Evolutionary conservation across 2,329 filamentous ascomycete genomes (phyloP), one percentile per base, ranked within the genome.

Genomic region (Fusarium fujikuroi): DNA sequence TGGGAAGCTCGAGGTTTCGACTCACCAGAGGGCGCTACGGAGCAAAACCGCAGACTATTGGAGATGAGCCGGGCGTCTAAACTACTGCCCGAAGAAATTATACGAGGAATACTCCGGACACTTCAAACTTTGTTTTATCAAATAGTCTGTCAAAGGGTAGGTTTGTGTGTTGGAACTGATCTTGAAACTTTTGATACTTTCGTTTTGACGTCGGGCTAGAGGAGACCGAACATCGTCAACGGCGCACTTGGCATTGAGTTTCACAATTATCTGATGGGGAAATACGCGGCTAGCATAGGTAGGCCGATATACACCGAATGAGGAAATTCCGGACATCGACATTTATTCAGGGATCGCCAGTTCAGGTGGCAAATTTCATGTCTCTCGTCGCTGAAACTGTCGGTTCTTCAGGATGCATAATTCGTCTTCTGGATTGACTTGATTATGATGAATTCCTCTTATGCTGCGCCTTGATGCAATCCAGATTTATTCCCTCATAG

Each of bases 1-100:
- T 11, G 84, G 84, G 2, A 77, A 54, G 56, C 69, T 74, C 7
- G 68, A 74, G 28, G 72, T 74, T 49, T 66, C 71, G 43, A 74
- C 71, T 19, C 63, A 56, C 14, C 47, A 57, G 42, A 43, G 23
- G 44, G 40, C 57, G 37, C 59, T 54, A 25, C 57, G 57, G 43
- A 57, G 68, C 21, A 40, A 46, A 59, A 39, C 42, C 46, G 9
- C 32, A 23, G 59, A 58, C 11, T 69, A 72, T 60, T 72, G 67
- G 71, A 42, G 67, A 62, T 74, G 60, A 72, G 30, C 25, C n/a
- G 39, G n/a, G 7, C 12, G 19, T 25, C 53, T 57, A 34, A 57
- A 57, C 19, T 57, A 46, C 30, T 9, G n/a, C 10, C 32, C 32
- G 56, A 15, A 18, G 40, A 21, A 49, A 49, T 49, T 28, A 19